Percentiles rank a stretch among this genome's conserved stretches.
Evolutionary conservation across 257 asterid species (phyloP).

Genomic region (Solanum sejunctum): DNA sequence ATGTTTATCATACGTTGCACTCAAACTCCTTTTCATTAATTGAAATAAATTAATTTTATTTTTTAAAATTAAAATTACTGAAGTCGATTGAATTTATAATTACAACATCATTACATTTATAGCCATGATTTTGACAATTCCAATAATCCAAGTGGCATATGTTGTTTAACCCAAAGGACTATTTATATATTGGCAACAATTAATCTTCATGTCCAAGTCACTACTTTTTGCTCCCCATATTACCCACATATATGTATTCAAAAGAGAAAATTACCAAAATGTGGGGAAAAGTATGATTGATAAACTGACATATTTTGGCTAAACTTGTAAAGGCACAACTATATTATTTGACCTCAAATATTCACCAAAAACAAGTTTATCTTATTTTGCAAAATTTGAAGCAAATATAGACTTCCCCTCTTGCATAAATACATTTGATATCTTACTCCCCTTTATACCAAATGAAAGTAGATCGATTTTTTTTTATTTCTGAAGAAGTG

Average conservation of each 20-base stretch:
- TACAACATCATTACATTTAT: not conserved
- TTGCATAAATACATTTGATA: not conserved
- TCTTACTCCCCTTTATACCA: not conserved
- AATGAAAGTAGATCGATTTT: no score
- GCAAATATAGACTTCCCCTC: not conserved
- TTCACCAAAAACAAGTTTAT: not conserved
- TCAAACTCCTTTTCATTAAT: not conserved
- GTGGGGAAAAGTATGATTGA: not conserved
- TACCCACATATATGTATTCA: not conserved
- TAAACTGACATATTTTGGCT: not conserved
- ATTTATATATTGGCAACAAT: not conserved
- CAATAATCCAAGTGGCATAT: not conserved
- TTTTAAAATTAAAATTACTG: not conserved
- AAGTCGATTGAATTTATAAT: not conserved
- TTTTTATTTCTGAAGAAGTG: no score
- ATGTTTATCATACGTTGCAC: not conserved
- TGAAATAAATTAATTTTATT: not conserved
- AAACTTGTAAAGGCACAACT: not conserved
- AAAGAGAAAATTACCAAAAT: not conserved
- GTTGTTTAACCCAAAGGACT: not conserved
- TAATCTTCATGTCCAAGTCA: not conserved
- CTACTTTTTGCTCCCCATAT: not conserved
- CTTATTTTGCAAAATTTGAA: not conserved
- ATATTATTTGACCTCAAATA: not conserved
- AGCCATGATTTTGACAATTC: not conserved